These are phyloP conservation scores for Botrytis medusae DNA, from an alignment of 2,329 filamentous ascomycete species.

Conservation along the genomic window DNA sequence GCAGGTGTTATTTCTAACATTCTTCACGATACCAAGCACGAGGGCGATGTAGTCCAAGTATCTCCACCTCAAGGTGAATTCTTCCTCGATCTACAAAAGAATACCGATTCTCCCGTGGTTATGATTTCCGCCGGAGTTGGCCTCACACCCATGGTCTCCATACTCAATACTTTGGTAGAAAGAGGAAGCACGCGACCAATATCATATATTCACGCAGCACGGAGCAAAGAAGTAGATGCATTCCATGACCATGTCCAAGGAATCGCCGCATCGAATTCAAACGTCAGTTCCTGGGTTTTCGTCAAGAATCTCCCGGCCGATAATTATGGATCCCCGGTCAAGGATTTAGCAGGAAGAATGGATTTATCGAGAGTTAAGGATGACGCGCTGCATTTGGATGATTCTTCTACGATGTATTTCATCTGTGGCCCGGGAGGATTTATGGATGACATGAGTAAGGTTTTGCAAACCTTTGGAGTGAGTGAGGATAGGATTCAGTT, in stretches of 20 bases:
- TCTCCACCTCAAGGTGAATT: conserved; percentile 61
- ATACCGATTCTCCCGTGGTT: conserved; percentile 54
- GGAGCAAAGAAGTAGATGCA: conserved; percentile 51
- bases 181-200: conserved; percentile 48
- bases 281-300: conserved; percentile 8
- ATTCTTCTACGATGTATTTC: background rate
- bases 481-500: background rate
- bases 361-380: conserved; percentile 3
- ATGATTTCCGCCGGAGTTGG: conserved; percentile 69
- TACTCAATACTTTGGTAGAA: conserved; percentile 55
- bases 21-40: conserved; percentile 49
- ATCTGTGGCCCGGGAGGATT: conserved; percentile 18
- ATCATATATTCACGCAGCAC: conserved; percentile 63
- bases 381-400: conserved; percentile 1
- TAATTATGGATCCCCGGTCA: background rate
- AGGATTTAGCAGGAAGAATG: background rate
- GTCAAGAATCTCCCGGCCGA: background rate
- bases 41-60: conserved; percentile 54
- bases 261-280: background rate
- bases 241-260: conserved; percentile 53
- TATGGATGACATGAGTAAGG: conserved; percentile 10
- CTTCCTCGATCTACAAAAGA: conserved; percentile 53
- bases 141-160: conserved; percentile 64
- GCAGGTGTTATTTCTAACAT: conserved; percentile 41
- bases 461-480: background rate